Conservation (phyloP, 1,284 basidiomycete genomes). For the Ustilago xerochloae region DNA sequence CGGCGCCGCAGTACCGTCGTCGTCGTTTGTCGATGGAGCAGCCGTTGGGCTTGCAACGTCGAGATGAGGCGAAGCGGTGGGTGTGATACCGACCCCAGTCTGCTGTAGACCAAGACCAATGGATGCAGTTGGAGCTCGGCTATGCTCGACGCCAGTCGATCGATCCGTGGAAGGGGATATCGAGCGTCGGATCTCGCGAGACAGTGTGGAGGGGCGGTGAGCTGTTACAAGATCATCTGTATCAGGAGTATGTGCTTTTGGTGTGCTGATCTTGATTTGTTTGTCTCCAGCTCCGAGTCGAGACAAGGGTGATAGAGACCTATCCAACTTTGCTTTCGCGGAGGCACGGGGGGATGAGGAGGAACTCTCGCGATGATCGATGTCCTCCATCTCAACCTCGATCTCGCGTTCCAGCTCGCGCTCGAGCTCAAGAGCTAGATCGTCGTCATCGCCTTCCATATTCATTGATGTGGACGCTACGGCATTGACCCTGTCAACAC, state of each 20-base stretch:
- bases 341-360: not conserved
- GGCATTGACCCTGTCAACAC: not conserved
- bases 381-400: conserved; percentile 28
- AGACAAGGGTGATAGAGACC: conserved; percentile 28
- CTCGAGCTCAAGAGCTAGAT: conserved; percentile 41
- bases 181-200: not conserved
- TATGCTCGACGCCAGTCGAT: not conserved
- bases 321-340: not conserved
- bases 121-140: conserved; percentile 4
- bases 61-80: conserved; percentile 31
- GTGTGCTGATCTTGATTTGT: conserved; percentile 22
- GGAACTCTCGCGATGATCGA: not conserved
- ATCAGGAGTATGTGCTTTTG: conserved; percentile 40
- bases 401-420: conserved; percentile 39
- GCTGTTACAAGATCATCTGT: not conserved
- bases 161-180: conserved; percentile 5
- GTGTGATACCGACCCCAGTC: conserved; percentile 34
- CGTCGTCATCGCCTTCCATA: conserved; percentile 27
- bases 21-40: not conserved
- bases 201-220: not conserved
- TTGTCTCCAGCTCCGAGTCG: conserved; percentile 19
- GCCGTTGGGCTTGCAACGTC: conserved; percentile 10
- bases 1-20: not conserved
- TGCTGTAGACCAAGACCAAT: conserved; percentile 43
- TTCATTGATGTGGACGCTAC: not conserved